Percentiles rank a stretch among this genome's conserved stretches.
These are phyloP conservation scores for Pachyrhizus erosus DNA, from an alignment of 306 rosid genomes.

Conservation along the genomic window DNA sequence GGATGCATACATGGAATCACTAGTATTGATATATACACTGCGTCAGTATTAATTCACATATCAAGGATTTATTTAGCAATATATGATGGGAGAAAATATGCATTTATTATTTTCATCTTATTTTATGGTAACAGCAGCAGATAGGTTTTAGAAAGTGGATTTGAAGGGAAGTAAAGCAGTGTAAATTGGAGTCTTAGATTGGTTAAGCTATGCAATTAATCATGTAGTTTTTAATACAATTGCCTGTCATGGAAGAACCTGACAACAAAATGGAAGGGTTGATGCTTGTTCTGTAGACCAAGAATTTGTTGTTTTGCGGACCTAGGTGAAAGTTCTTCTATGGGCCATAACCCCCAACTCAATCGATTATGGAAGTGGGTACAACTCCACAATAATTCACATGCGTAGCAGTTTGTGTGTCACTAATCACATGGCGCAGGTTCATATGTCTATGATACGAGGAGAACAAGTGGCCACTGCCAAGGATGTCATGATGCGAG, in stretches of 20 bases:
- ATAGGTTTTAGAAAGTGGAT: neutral
- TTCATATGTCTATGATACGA: conserved; percentile 27
- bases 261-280: conserved; percentile 8
- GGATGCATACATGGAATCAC: neutral
- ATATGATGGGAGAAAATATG: too few species aligned
- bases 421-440: conserved; percentile 40
- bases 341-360: neutral
- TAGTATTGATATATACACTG: neutral
- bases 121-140: neutral
- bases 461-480: conserved; percentile 15
- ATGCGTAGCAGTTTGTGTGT: conserved; percentile 35
- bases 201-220: neutral
- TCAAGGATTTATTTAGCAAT: neutral
- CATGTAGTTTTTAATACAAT: too few species aligned
- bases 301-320: neutral
- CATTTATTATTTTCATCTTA: too few species aligned
- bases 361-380: conserved; percentile 9
- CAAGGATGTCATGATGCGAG: conserved; percentile 10
- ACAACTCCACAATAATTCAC: conserved; percentile 34
- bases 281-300: neutral
- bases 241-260: conserved; percentile 13
- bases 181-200: neutral
- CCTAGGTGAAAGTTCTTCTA: neutral
- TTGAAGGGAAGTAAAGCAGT: neutral
- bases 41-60: neutral